Conservation (phyloP, 768 basidiomycete species). For the Gloeopeniophorella convolvens region DNA sequence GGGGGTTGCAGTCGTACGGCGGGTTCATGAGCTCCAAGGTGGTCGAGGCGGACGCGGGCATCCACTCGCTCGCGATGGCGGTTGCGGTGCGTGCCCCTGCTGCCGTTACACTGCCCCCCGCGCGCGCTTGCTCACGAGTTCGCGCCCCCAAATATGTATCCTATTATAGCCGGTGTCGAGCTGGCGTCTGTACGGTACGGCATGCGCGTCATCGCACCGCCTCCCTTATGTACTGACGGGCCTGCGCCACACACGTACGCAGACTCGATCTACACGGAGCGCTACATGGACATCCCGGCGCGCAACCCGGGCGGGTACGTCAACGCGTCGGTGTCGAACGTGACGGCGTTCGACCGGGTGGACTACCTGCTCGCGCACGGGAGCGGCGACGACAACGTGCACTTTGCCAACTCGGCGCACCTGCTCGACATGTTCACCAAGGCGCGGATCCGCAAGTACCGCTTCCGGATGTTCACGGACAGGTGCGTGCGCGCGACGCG, state of each 20-base stretch:
- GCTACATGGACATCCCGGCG: constrained; percentile 86
- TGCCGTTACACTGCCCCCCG: background rate
- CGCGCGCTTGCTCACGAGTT: background rate
- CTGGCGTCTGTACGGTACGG: constrained; percentile 73
- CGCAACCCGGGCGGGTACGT: constrained; percentile 83
- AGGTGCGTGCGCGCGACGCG: constrained; percentile 44
- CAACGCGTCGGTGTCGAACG: constrained; percentile 81
- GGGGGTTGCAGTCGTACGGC: constrained; percentile 68
- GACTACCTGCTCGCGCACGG: constrained; percentile 88
- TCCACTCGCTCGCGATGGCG: constrained; percentile 88
- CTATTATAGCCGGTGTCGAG: constrained; percentile 70
- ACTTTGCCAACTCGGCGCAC: constrained; percentile 86
- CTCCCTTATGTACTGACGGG: no score
- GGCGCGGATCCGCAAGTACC: constrained; percentile 62
- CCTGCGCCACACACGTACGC: no score
- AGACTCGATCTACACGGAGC: constrained; percentile 97
- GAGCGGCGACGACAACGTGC: constrained; percentile 95
- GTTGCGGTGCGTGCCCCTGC: constrained; percentile 61
- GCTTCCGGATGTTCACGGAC: constrained; percentile 97
- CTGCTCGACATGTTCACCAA: constrained; percentile 89
- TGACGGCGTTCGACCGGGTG: constrained; percentile 75
- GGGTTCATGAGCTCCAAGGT: constrained; percentile 95
- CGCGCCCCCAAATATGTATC: background rate
- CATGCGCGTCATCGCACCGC: background rate
- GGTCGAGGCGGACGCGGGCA: constrained; percentile 80